A percentile compares a stretch with the other conserved stretches of the same genome.
phyloP scores from a whole-genome alignment of 2,329 filamentous ascomycete species.

The Neofusicoccum cordaticola region DNA sequence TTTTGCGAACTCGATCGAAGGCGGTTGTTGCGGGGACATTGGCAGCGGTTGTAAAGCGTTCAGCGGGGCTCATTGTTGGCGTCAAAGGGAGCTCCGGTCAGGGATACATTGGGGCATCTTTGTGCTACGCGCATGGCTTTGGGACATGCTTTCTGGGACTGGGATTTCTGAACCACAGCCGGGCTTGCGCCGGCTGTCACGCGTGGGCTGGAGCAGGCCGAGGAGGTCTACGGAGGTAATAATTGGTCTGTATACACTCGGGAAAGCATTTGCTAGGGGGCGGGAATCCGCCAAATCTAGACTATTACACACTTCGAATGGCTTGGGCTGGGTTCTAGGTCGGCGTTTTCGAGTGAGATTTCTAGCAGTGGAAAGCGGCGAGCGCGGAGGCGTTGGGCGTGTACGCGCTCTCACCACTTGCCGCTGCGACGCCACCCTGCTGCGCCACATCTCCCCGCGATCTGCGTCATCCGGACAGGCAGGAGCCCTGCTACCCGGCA shows the following conservation, averaged over 20 bases:
- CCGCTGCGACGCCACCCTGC: not conserved
- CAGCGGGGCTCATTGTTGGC: constrained; percentile 16
- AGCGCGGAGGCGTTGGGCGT: not conserved
- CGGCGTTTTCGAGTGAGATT: too few relatives aligned
- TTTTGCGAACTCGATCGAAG: not conserved
- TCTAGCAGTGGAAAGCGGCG: too few relatives aligned
- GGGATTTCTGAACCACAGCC: not conserved
- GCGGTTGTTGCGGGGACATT: not conserved
- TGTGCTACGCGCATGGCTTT: not conserved
- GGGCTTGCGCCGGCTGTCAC: not conserved
- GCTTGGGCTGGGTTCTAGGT: not conserved
- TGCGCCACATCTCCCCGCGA: not conserved
- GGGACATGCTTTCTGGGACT: constrained; percentile 8
- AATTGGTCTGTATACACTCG: constrained; percentile 3
- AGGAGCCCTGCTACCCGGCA: not conserved
- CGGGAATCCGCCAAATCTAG: not conserved
- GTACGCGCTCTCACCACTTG: not conserved
- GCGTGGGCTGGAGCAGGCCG: not conserved
- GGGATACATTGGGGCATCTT: constrained; percentile 1
- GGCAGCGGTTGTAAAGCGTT: constrained; percentile 10
- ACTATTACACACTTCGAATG: not conserved
- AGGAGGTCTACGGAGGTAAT: not conserved
- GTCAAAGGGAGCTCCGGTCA: constrained; percentile 7
- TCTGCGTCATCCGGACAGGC: constrained; percentile 7
- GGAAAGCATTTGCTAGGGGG: not conserved